Base-by-base conservation (phyloP, 768 basidiomycete genomes). In the Kwoniella heveanensis region DNA sequence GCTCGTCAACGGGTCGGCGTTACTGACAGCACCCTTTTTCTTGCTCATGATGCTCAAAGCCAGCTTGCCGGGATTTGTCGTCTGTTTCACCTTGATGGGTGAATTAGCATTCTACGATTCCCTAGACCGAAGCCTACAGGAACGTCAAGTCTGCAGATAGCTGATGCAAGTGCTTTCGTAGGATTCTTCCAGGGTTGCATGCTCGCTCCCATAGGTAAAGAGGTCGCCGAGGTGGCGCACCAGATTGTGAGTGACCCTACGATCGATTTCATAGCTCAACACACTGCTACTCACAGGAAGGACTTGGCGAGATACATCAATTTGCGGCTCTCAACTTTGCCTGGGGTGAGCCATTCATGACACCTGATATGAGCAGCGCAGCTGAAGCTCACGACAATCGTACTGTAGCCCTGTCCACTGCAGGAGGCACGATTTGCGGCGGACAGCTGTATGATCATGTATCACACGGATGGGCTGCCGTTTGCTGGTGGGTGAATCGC, bases 271-370 rank as follows among this genome's bases (percentile, higher is more conserved):
- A 15, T 52, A 12, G 27, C 48, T 3, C 13, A 19, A 19, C 36
- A 56, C 47, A 56, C 49, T 30, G 21, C 10, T 4, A 19, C 19
- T 39, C 21, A 32, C 54, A 69, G 55, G 51, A 62, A 36, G 60
- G 60, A 10, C 50, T 65, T 13, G 52, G 51, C n/a, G 63, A 65
- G 22, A 58, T 69, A 54, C 53, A 70, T 47, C 68, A 70, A 48
- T 66, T 66, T 53, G 68, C 60, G 21, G 68, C 61, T 12, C 44
- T 70, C 36, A 70, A 70, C 57, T 49, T 70, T 32, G 65, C 62
- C 7, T 66, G 49, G 30, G 27, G 62, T 58, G 27, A 51, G 36
- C 53, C 26, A 21, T 24, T 60, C 30, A 36, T 13, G 32, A 5
- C 32, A 13, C 32, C 7, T 13, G 32, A 6, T 32, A 32, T 5